Conservation (phyloP, 2,329 filamentous ascomycete genomes). For the Colletotrichum lupini region DNA sequence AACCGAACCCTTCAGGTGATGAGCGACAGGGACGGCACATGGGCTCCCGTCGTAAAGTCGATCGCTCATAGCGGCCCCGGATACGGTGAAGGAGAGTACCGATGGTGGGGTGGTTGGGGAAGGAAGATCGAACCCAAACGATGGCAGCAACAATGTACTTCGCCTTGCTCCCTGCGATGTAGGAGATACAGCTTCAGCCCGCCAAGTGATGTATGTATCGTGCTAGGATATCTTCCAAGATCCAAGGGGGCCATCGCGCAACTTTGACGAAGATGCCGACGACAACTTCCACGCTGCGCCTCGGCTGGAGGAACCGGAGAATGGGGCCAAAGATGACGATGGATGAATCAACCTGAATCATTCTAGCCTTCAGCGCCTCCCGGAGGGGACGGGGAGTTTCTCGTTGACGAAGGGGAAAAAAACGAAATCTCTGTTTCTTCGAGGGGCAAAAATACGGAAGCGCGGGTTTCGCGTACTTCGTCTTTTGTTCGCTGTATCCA, state of each 20-base stretch:
- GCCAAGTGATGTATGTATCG: neutral
- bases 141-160: neutral
- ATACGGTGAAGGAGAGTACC: conserved; percentile 19
- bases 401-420: neutral
- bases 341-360: conserved; percentile 27
- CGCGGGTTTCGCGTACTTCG: neutral
- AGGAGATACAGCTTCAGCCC: conserved; percentile 9
- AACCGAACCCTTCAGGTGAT: conserved; percentile 21
- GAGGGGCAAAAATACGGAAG: conserved; percentile 8
- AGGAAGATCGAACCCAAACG: neutral
- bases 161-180: neutral
- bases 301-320: neutral
- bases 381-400: conserved; percentile 8
- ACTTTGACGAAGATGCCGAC: conserved; percentile 19
- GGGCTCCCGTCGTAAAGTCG: conserved; percentile 19
- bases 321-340: conserved; percentile 22
- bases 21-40: conserved; percentile 35
- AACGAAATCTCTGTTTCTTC: neutral
- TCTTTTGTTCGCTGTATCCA: neutral
- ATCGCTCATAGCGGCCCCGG: conserved; percentile 25
- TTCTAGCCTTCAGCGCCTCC: neutral
- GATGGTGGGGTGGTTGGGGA: neutral
- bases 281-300: conserved; percentile 25
- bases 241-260: neutral
- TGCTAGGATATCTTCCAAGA: conserved; percentile 5